Evolutionary conservation across 768 basidiomycete genomes (phyloP).

Genomic region (Pleurotus giganteus): DNA sequence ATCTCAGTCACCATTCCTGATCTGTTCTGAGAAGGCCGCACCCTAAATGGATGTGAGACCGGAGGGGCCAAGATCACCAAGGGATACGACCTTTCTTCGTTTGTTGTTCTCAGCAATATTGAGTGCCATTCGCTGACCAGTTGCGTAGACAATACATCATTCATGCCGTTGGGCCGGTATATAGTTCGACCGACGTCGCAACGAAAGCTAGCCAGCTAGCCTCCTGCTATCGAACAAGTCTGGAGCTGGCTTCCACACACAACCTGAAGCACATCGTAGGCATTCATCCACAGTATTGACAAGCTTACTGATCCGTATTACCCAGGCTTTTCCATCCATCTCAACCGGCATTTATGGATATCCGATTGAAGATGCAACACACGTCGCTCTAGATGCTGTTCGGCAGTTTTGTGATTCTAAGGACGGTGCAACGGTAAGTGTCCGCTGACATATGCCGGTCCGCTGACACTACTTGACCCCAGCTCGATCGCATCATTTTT

Average conservation of each 20-base stretch:
- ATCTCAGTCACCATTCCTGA: neutral
- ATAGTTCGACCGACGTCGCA: constrained; percentile 38
- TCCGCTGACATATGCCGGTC: neutral
- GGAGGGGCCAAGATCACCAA: constrained; percentile 79
- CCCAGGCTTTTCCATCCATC: constrained; percentile 76
- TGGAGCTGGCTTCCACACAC: constrained; percentile 60
- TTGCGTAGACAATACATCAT: constrained; percentile 64
- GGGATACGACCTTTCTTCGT: constrained; percentile 79
- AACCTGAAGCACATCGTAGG: constrained; percentile 61
- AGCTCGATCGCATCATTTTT: constrained; percentile 75
- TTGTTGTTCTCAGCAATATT: neutral
- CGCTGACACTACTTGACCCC: neutral
- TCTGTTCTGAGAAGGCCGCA: constrained; percentile 43
- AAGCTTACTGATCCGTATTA: neutral
- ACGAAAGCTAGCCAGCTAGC: constrained; percentile 51
- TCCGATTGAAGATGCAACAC: constrained; percentile 70
- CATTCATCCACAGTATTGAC: neutral
- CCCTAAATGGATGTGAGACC: constrained; percentile 63
- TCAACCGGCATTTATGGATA: constrained; percentile 82
- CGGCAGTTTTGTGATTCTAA: constrained; percentile 58
- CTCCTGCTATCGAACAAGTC: constrained; percentile 66
- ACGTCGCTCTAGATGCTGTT: constrained; percentile 60
- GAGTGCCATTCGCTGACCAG: constrained; percentile 1
- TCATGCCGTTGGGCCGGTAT: constrained; percentile 81
- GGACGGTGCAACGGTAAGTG: constrained; percentile 42